Conservation (phyloP, 257 asterid species). For the Linderniella brevidens region DNA sequence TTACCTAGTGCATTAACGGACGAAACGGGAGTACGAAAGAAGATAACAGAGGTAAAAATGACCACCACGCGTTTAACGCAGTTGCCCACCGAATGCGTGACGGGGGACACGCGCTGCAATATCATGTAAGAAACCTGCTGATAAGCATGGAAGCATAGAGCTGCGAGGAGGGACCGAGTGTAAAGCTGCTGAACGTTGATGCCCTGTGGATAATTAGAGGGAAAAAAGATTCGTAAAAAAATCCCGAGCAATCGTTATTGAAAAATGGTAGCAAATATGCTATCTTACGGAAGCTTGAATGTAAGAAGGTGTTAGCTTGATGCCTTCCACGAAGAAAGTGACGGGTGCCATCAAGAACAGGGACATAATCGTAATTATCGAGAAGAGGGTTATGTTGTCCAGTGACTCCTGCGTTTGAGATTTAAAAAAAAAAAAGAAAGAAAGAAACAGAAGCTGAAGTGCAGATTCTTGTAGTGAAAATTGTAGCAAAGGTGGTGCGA, state of each 20-base stretch:
- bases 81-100: conserved; percentile 94
- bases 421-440: conserved; percentile 8
- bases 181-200: conserved; percentile 52
- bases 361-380: conserved; percentile 38
- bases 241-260: neutral
- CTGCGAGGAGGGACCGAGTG: conserved; percentile 72
- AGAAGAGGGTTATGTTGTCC: conserved; percentile 35
- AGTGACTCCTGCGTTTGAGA: conserved; percentile 28
- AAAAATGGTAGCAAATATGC: too few relatives aligned
- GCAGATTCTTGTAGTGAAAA: neutral
- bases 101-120: conserved; percentile 91
- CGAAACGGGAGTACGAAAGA: conserved; percentile 86
- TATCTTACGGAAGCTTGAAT: conserved; percentile 59
- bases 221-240: neutral
- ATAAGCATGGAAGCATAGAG: conserved; percentile 96
- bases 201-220: conserved; percentile 35
- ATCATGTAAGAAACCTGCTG: conserved; percentile 99
- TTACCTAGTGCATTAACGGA: conserved; percentile 54
- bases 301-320: conserved; percentile 53
- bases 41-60: conserved; percentile 77
- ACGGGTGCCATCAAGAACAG: conserved; percentile 31
- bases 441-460: too few relatives aligned
- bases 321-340: conserved; percentile 30
- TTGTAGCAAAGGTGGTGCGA: neutral
- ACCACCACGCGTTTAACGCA: conserved; percentile 97